Evolutionary conservation across 1,139 yeast species (phyloP).

Genomic region (Arxiozyma heterogenica): DNA sequence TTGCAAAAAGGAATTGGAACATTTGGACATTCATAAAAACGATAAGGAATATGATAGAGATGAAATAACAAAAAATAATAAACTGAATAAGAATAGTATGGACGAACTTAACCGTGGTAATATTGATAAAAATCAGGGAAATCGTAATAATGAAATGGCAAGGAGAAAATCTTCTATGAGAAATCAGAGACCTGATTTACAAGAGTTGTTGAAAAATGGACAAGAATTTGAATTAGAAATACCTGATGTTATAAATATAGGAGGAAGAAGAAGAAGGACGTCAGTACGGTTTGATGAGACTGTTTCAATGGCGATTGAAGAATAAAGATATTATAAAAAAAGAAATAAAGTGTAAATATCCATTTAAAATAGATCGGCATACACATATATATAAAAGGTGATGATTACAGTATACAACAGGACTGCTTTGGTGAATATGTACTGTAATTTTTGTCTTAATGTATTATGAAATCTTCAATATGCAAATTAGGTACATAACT

Average conservation of each 20-base stretch:
- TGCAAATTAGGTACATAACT: too few species aligned
- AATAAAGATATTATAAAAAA: constrained; percentile 8
- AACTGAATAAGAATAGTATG: background rate
- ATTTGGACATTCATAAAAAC: background rate
- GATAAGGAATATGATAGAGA: background rate
- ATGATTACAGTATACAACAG: too few species aligned
- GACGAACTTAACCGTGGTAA: background rate
- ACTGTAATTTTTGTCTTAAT: too few species aligned
- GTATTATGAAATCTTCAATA: too few species aligned
- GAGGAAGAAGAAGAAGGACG: constrained; percentile 42
- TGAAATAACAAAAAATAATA: background rate
- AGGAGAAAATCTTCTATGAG: constrained; percentile 30
- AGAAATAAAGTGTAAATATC: background rate
- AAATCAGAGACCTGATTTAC: constrained; percentile 36
- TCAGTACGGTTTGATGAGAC: constrained; percentile 67
- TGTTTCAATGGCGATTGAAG: constrained; percentile 40
- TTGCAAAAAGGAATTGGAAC: constrained; percentile 45
- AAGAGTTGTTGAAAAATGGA: constrained; percentile 41
- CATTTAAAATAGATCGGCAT: background rate
- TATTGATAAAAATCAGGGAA: too few species aligned
- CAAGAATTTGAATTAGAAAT: constrained; percentile 42
- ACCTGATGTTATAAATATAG: constrained; percentile 33
- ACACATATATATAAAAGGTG: too few species aligned
- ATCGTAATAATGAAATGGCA: background rate
- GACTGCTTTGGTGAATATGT: too few species aligned